Evolutionary conservation across 2,329 filamentous ascomycete species (phyloP), one percentile per base, ranked within the genome.

Genomic region (Lojkania enalia): DNA sequence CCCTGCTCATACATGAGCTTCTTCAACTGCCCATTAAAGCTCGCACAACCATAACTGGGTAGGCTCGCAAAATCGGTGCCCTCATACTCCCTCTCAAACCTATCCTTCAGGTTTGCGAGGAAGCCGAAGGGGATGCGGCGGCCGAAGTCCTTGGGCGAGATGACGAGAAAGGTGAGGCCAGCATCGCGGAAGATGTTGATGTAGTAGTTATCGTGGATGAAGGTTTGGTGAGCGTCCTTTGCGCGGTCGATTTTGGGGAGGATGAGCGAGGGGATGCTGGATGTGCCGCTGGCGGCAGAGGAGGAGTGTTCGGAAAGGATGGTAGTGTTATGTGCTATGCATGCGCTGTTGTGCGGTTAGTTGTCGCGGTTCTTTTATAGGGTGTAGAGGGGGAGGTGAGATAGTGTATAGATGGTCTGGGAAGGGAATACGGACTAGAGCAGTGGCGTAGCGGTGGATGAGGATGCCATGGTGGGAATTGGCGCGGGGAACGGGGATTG

Each of bases 181-280:
- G 90, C 84, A 66, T 94, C 88, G 63, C 91, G 83, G 66, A 97
- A 87, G 78, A 95, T 96, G 79, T 99, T 92, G 71, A 97, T 94
- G 77, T 94, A 90, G 71, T 95, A 85, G 48, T 85, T 78, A 73
- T 90, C 88, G 72, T 96, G 90, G 30, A 90, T 95, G 76, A 95
- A 96, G 42, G 92, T 97, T 55, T 95, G 83, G 74, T 96, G 96
- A 66, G 95, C 85, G 1, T 90, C 79, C 20, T 80, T 76, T 53
- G 78, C 74, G 75, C 99, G 94, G 44, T 81, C 79, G 77, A 99
- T 95, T 71, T 96, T 96, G 46, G 95, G 94, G 33, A 99, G 89
- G 75, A 99, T 90, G 60, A 96, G 79, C 33, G 90, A 94, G 57
- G 92, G 90, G 60, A 97, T 87, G 11, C 87, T 90, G 3, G 90